phyloP scores from a whole-genome alignment of 495 filamentous ascomycete species.

The Penicillium egyptiacum region DNA sequence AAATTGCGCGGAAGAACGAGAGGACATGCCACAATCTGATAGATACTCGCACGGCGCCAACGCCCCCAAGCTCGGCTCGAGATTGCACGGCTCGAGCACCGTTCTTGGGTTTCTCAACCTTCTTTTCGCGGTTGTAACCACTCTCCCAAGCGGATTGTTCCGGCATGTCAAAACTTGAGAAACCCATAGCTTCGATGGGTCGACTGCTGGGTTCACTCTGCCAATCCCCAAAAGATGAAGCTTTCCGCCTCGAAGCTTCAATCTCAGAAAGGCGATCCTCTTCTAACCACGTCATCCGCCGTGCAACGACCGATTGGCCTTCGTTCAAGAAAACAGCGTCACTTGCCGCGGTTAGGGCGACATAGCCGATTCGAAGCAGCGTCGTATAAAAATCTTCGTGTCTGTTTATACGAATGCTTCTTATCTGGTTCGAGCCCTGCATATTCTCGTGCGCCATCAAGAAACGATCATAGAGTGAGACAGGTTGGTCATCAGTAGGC shows the following conservation, averaged over 20 bases:
- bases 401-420: slow-evolving; percentile 72
- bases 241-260: slow-evolving; percentile 39
- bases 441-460: slow-evolving; percentile 76
- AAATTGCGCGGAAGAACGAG: slow-evolving; percentile 72
- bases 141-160: slow-evolving; percentile 45
- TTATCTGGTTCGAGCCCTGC: slow-evolving; percentile 84
- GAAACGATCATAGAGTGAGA: slow-evolving; percentile 57
- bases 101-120: slow-evolving; percentile 52
- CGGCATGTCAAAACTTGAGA: slow-evolving; percentile 37
- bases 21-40: slow-evolving; percentile 70
- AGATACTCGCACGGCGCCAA: slow-evolving; percentile 72
- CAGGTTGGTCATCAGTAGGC: slow-evolving; percentile 40
- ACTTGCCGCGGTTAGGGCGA: slow-evolving; percentile 83
- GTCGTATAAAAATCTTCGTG: slow-evolving; percentile 95
- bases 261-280: slow-evolving; percentile 71
- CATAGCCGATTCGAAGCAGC: slow-evolving; percentile 80
- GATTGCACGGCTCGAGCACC: slow-evolving; percentile 37
- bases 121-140: slow-evolving; percentile 70
- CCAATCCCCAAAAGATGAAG: slow-evolving; percentile 22
- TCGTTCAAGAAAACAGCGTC: slow-evolving; percentile 96
- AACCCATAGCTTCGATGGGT: slow-evolving; percentile 32
- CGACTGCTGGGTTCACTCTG: slow-evolving; percentile 32
- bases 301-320: slow-evolving; percentile 70
- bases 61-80: slow-evolving; percentile 57
- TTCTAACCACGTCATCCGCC: slow-evolving; percentile 88